Percentiles rank a stretch among this genome's conserved stretches.
Evolutionary conservation across 2,329 filamentous ascomycete species (phyloP).

Genomic region (Epichloe gansuensis): DNA sequence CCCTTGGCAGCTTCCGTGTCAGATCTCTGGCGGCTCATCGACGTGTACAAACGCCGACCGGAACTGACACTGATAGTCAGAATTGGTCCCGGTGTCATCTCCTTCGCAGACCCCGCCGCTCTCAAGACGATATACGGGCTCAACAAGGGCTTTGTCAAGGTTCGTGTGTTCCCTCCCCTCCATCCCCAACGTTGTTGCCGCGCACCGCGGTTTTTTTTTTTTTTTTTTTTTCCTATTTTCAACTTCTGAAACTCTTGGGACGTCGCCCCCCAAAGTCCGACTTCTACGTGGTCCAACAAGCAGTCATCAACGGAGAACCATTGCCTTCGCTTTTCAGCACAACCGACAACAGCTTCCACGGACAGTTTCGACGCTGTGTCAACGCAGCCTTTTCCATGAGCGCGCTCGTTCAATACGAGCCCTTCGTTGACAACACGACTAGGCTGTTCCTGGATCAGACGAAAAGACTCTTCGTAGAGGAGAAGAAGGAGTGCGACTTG

Average conservation of each 20-base stretch:
- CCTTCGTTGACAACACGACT: neutral
- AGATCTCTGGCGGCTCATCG: neutral
- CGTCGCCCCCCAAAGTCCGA: neutral
- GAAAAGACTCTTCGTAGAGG: neutral
- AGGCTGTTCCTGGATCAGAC: neutral
- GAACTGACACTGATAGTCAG: neutral
- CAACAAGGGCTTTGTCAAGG: neutral
- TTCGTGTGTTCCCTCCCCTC: neutral
- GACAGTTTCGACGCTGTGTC: neutral
- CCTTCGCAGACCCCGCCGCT: neutral
- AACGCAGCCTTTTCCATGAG: neutral
- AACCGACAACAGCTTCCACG: neutral
- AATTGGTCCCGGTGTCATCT: neutral
- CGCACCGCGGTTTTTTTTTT: neutral
- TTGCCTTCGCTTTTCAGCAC: neutral
- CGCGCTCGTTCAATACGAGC: neutral
- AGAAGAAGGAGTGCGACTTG: constrained; percentile 32
- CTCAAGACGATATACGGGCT: neutral
- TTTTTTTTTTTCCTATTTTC: too few species aligned
- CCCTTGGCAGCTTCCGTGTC: neutral
- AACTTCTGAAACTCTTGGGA: neutral
- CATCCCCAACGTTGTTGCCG: neutral
- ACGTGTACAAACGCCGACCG: neutral
- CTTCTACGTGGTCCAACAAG: neutral
- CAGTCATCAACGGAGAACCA: neutral